Base-by-base conservation (phyloP, 768 basidiomycete genomes). In the Xerocomellus intermedius region DNA sequence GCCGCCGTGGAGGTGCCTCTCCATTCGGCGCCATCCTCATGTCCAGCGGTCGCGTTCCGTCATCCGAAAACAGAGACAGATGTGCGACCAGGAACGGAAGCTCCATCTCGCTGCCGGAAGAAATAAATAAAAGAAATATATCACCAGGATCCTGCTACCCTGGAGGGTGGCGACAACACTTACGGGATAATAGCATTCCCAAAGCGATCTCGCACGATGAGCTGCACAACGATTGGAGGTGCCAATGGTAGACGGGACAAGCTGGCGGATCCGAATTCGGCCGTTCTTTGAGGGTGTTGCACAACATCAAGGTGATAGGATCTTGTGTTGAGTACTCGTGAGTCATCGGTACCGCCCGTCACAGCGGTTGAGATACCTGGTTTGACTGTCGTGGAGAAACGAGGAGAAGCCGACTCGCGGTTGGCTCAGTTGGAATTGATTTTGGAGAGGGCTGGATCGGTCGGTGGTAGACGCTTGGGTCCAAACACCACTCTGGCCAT, bases 61-160 rank as follows among this genome's bases (percentile, higher is more conserved):
- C 87, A 22, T 77, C 85, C 28, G 83, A 82, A 66, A 81, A 85
- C 32, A 96, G 71, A 4, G 90, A 87, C 48, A 94, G 74, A 64
- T 93, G 87, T 30, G 91, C 89, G 58, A 95, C 79, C 42, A 97
- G 79, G 72, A 94, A 97, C 5, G 91, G 91, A 41, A 94, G 76
- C 64, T 95, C 94, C 61, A 82, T 78, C 70, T 93, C 88, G 42
- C 94, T 95, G 67, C n/a, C 56, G 50, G 30, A 38, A 54, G 50
- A 59, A 48, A 59, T 28, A 28, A 56, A 65, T 56, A 59, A 45
- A 52, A 19, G 30, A 62, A 32, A 61, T 59, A 54, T 35, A 52
- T 62, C 55, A 65, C 67, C 64, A 62, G 53, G 54, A 53, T 59
- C 36, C 37, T 43, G 49, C 48, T 26, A 59, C 59, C 57, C 64